A percentile compares a stretch with the other conserved stretches of the same genome.
phyloP scores from a whole-genome alignment of 805 yeast species.

The Myxozyma kluyveri region DNA sequence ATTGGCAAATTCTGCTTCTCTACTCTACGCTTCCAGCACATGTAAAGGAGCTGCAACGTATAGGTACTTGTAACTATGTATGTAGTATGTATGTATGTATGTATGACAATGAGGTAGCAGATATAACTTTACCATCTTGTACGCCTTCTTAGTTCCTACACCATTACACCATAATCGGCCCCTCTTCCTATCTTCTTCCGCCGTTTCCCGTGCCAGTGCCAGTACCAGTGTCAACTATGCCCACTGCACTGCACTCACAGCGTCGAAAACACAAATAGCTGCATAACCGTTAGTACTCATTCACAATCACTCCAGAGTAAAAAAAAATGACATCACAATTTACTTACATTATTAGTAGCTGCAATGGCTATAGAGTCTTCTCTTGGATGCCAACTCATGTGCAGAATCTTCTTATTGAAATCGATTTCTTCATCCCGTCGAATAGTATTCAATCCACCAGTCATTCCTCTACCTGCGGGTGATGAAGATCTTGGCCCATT shows the following conservation, averaged over 20 bases:
- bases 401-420: slow-evolving; percentile 90
- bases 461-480: slow-evolving; percentile 34
- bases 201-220: too few relatives aligned
- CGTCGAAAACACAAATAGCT: slow-evolving; percentile 42
- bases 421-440: slow-evolving; percentile 78
- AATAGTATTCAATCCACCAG: slow-evolving; percentile 43
- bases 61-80: too few relatives aligned
- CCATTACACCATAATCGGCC: neutral
- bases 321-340: neutral
- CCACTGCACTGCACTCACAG: too few relatives aligned
- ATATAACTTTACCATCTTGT: too few relatives aligned
- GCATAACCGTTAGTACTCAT: neutral
- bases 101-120: too few relatives aligned
- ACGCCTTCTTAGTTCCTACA: too few relatives aligned
- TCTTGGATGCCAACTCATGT: slow-evolving; percentile 96
- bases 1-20: too few relatives aligned
- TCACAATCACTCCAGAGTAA: neutral
- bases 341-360: slow-evolving; percentile 84
- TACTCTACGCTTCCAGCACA: too few relatives aligned
- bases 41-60: too few relatives aligned
- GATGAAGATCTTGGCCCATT: slow-evolving; percentile 28
- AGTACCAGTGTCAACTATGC: too few relatives aligned
- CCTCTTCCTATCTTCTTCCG: neutral
- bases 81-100: too few relatives aligned
- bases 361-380: slow-evolving; percentile 98